Evolutionary conservation across 176 grass and related monocot species (phyloP).

Genomic region (Chrysopogon serrulatus): DNA sequence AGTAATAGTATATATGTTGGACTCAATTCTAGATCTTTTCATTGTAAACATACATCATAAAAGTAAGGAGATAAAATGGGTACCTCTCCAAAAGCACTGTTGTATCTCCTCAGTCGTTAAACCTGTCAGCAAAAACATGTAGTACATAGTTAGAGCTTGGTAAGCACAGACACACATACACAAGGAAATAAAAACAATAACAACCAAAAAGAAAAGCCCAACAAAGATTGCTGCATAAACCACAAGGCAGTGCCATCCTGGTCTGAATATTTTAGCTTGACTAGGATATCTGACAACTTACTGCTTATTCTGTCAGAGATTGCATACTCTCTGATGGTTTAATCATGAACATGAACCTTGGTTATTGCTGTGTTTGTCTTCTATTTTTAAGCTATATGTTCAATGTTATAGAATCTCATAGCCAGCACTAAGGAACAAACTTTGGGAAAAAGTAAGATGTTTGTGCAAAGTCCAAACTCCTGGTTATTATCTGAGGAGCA

Average conservation of each 20-base stretch:
- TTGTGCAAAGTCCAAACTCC: not conserved
- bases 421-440: conserved; percentile 4
- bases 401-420: not conserved
- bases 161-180: not conserved
- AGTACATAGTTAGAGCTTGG: conserved; percentile 20
- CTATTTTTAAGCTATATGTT: not conserved
- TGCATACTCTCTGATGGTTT: not conserved
- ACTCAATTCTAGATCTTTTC: conserved; percentile 2
- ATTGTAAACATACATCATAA: not conserved
- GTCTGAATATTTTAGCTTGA: not conserved
- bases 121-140: conserved; percentile 20
- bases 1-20: not conserved
- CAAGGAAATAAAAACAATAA: not conserved
- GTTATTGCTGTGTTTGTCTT: not conserved
- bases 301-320: not conserved
- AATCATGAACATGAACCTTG: not conserved
- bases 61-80: conserved; percentile 9
- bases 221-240: not conserved
- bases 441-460: not conserved
- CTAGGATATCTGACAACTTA: not conserved
- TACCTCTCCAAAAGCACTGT: conserved; percentile 78
- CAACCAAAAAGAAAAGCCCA: not conserved
- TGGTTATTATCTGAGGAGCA: not conserved
- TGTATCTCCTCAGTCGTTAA: conserved; percentile 65
- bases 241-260: not conserved